Evolutionary conservation across 768 basidiomycete genomes (phyloP), one percentile per base, ranked within the genome.

Genomic region (Kwoniella pini): DNA sequence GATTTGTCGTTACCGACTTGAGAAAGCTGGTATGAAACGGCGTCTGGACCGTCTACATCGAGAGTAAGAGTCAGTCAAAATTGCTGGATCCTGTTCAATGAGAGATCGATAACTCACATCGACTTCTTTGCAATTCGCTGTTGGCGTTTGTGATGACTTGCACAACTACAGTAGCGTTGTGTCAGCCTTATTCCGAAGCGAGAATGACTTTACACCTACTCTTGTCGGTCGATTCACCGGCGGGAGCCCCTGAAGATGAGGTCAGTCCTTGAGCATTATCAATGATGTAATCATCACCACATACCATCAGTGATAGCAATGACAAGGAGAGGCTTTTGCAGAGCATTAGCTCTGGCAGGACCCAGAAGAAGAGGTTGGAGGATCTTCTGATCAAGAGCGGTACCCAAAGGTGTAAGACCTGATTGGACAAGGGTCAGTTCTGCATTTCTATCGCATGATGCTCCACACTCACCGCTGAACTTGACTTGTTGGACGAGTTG

Each of bases 241-340:
- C 69, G 12, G 69, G 74, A 1, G 67, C 64, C 52, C 64, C 63
- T 64, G 36, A 17, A 3, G 13, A 1, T 4, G 9, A n/a, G 17
- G 44, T 51, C 39, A 53, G 22, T 10, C 13, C 5, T 52, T 30
- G n/a, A n/a, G 50, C 13, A 11, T 48, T 17, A 15, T 30, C 17
- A 15, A 22, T 26, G 13, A 17, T n/a, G 21, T 4, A 7, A 22
- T 15, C 19, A 11, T 36, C 3, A 22, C 17, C 3, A 60, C 65
- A 50, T 27, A 63, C 69, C 69, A 50, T 74, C 72, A 24, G 72
- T 71, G 52, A 70, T 65, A 31, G 68, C 48, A 60, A 81, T 77
- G 48, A 80, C 69, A 11, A 81, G 64, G 7, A 80, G 58, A 5
- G 80, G 80, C 71, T 81, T 81, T 70, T 74, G 69, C 17, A 81